Conservation (phyloP, 2,329 filamentous ascomycete species). For the Diaporthe helianthi region DNA sequence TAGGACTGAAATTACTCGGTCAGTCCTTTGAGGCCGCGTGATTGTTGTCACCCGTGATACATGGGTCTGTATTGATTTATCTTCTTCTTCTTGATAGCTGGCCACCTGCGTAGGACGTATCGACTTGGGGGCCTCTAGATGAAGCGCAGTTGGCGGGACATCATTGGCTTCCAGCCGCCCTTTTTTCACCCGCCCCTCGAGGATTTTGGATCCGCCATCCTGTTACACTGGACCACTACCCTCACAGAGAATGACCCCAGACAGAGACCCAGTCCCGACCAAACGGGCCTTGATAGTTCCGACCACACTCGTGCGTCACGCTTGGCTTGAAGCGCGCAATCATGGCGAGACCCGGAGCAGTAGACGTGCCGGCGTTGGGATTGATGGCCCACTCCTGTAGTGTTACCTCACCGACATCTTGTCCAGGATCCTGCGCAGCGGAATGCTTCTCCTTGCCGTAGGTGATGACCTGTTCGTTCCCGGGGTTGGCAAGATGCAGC, state of each 20-base stretch:
- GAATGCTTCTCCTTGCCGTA: conserved; percentile 45
- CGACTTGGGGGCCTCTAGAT: background rate
- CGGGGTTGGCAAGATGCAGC: conserved; percentile 74
- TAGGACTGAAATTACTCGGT: too few species aligned
- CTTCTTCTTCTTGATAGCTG: background rate
- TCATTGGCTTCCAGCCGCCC: background rate
- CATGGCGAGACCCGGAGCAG: conserved; percentile 49
- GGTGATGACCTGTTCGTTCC: conserved; percentile 68
- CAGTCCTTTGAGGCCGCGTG: background rate
- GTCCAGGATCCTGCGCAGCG: conserved; percentile 45
- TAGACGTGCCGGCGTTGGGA: conserved; percentile 43
- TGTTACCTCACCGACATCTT: background rate
- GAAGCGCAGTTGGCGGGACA: background rate
- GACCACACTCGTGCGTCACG: conserved; percentile 57
- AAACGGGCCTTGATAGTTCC: conserved; percentile 52
- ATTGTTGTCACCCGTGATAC: background rate
- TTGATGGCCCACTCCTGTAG: background rate
- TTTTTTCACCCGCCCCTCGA: background rate
- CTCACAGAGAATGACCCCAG: conserved; percentile 52
- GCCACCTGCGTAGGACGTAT: too few species aligned
- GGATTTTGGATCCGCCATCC: background rate
- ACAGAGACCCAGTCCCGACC: conserved; percentile 60
- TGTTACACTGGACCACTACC: background rate
- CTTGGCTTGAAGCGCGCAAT: conserved; percentile 58
- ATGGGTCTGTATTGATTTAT: background rate